phyloP scores from a whole-genome alignment of 192 early-diverging fungal species.

The Mortierella hygrophila region DNA sequence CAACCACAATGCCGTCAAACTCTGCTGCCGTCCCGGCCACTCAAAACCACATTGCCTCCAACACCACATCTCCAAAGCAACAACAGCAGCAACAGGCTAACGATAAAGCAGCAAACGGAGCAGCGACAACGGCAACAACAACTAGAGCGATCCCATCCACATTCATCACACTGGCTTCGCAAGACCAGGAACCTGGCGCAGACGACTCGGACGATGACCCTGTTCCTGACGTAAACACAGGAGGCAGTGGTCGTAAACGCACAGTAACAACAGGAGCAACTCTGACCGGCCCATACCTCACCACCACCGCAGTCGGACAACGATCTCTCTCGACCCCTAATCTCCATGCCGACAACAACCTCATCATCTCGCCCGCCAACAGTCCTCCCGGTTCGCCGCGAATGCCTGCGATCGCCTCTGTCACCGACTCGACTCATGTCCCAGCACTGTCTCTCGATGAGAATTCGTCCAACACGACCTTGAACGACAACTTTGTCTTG shows the following conservation, averaged over 20 bases:
- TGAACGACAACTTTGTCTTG: neutral
- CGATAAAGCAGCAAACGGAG: neutral
- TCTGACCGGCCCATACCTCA: constrained; percentile 24
- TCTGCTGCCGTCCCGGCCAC: neutral
- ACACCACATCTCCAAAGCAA: constrained; percentile 4
- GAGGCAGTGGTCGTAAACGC: constrained; percentile 3
- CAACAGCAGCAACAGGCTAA: constrained; percentile 7
- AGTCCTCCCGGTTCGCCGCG: constrained; percentile 43
- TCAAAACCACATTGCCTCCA: neutral
- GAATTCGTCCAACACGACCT: neutral
- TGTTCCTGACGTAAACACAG: neutral
- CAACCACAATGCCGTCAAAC: neutral
- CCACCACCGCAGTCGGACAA: constrained; percentile 3
- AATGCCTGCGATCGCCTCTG: constrained; percentile 24
- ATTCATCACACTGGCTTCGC: constrained; percentile 22
- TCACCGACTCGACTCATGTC: neutral
- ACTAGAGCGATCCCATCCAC: constrained; percentile 31
- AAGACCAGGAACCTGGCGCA: neutral
- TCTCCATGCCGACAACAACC: constrained; percentile 33
- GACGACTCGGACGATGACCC: constrained; percentile 22
- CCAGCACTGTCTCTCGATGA: constrained; percentile 15
- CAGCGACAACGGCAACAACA: neutral
- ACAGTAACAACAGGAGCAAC: constrained; percentile 13
- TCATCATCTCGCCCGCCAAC: constrained; percentile 35
- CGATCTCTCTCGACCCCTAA: constrained; percentile 50